Percentiles rank a stretch among this genome's conserved stretches.
Evolutionary conservation across 257 asterid species (phyloP).

Genomic region (Lantana camara): DNA sequence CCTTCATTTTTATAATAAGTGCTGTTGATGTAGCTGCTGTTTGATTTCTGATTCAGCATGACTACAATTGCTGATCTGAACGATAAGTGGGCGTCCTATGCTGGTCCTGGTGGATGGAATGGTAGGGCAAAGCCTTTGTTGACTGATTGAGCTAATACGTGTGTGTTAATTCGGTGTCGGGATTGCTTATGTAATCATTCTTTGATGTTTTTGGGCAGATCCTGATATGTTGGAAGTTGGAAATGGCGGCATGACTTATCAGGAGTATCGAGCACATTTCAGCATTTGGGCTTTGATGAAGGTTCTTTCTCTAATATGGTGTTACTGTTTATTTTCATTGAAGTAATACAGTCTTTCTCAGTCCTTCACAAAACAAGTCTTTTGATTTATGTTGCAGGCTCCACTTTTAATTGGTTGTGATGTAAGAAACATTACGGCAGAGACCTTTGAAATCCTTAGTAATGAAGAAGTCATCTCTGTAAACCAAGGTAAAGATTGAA

Average conservation of each 20-base stretch:
- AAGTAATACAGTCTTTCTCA: too few species aligned
- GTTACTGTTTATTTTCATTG: not conserved
- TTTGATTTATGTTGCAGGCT: slow-evolving; percentile 41
- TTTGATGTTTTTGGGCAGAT: slow-evolving; percentile 39
- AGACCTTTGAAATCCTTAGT: slow-evolving; percentile 60
- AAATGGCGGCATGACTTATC: slow-evolving; percentile 73
- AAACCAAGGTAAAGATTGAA: slow-evolving; percentile 74
- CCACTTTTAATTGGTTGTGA: slow-evolving; percentile 81
- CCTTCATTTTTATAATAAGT: not conserved
- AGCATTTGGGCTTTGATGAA: slow-evolving; percentile 81
- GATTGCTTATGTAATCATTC: not conserved
- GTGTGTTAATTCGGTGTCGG: not conserved
- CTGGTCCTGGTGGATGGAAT: slow-evolving; percentile 99
- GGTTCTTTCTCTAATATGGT: slow-evolving; percentile 31
- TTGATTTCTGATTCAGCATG: slow-evolving; percentile 64
- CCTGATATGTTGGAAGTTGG: slow-evolving; percentile 88
- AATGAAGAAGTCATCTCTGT: slow-evolving; percentile 65
- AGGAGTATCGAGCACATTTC: slow-evolving; percentile 70
- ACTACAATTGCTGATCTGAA: slow-evolving; percentile 85
- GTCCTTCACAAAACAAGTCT: too few species aligned
- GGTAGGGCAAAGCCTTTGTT: slow-evolving; percentile 49
- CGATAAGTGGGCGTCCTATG: slow-evolving; percentile 96
- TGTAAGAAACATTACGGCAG: slow-evolving; percentile 69
- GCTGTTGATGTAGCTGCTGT: slow-evolving; percentile 16
- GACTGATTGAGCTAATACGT: slow-evolving; percentile 2